Evolutionary conservation across 768 basidiomycete genomes (phyloP).

Genomic region (Holtermanniella nyarrowii): DNA sequence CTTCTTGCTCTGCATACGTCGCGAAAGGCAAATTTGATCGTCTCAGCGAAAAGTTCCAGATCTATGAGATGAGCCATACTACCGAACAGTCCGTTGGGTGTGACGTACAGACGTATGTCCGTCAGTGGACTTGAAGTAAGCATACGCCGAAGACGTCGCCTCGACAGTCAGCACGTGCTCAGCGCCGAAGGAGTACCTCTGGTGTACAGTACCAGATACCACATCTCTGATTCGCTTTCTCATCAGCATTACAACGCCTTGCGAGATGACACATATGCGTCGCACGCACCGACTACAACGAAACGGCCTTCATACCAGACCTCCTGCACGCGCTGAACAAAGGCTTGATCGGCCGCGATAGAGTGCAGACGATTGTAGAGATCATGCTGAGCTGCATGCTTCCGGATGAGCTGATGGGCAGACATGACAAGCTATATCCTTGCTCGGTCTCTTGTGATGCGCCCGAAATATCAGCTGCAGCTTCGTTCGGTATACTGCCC

Average conservation of each 20-base stretch:
- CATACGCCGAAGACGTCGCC: conserved; percentile 36
- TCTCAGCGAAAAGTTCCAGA: conserved; percentile 76
- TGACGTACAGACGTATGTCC: conserved; percentile 53
- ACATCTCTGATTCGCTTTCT: conserved; percentile 76
- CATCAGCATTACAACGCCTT: conserved; percentile 45
- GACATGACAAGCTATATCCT: no score
- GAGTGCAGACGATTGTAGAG: conserved; percentile 82
- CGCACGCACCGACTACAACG: conserved; percentile 43
- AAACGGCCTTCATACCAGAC: conserved; percentile 40
- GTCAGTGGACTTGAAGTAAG: conserved; percentile 88
- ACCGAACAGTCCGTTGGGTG: neutral
- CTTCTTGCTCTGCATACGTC: conserved; percentile 47
- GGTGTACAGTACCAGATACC: conserved; percentile 90
- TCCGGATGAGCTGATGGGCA: conserved; percentile 10
- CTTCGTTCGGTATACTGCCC: no score
- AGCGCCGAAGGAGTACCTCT: conserved; percentile 12
- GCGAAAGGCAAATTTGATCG: conserved; percentile 76
- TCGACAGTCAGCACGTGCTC: neutral
- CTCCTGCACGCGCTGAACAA: conserved; percentile 52
- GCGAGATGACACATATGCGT: no score
- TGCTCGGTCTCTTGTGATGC: no score
- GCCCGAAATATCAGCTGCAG: no score
- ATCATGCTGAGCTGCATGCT: conserved; percentile 44
- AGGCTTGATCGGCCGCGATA: conserved; percentile 62
- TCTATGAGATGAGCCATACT: conserved; percentile 34